Percentiles rank a stretch among this genome's conserved stretches.
These are phyloP conservation scores for Tricholoma sp. DNA, from an alignment of 768 basidiomycete genomes.

Conservation along the genomic window DNA sequence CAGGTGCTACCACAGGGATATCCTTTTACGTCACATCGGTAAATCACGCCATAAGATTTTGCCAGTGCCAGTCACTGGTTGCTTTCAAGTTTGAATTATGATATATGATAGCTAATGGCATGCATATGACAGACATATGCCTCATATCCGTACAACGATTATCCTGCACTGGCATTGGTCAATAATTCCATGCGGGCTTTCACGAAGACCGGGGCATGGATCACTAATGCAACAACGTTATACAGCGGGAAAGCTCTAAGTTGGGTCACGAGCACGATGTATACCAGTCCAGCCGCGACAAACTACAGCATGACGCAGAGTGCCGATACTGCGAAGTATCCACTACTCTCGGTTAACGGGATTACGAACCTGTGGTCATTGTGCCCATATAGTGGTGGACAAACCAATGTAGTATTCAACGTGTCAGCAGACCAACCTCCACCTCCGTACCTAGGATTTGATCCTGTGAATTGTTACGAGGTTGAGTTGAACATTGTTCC, in stretches of 20 bases:
- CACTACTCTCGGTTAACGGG: constrained; percentile 28
- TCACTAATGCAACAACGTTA: constrained; percentile 33
- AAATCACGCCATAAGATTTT: constrained; percentile 8
- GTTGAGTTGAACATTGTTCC: constrained; percentile 25
- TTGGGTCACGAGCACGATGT: constrained; percentile 32
- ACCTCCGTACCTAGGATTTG: constrained; percentile 16
- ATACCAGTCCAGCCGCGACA: constrained; percentile 24
- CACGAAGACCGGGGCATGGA: constrained; percentile 25
- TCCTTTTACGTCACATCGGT: constrained; percentile 41
- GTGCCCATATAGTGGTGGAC: constrained; percentile 27
- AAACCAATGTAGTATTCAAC: constrained; percentile 34
- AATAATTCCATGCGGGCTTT: constrained; percentile 35
- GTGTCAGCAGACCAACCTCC: constrained; percentile 17
- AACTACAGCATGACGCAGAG: constrained; percentile 31
- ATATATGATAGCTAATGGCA: not conserved
- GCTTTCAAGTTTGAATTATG: not conserved
- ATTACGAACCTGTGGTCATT: constrained; percentile 32
- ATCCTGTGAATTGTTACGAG: constrained; percentile 24
- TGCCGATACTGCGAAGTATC: constrained; percentile 12
- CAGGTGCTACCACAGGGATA: constrained; percentile 33
- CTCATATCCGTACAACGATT: constrained; percentile 48
- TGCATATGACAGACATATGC: constrained; percentile 33
- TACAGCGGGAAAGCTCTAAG: constrained; percentile 26
- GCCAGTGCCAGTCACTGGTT: too few relatives aligned
- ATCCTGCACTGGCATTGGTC: constrained; percentile 33